Percentiles rank a stretch among this genome's conserved stretches.
Conservation (phyloP, 129 eudicot genomes). For the Helichrysum umbraculigerum region DNA sequence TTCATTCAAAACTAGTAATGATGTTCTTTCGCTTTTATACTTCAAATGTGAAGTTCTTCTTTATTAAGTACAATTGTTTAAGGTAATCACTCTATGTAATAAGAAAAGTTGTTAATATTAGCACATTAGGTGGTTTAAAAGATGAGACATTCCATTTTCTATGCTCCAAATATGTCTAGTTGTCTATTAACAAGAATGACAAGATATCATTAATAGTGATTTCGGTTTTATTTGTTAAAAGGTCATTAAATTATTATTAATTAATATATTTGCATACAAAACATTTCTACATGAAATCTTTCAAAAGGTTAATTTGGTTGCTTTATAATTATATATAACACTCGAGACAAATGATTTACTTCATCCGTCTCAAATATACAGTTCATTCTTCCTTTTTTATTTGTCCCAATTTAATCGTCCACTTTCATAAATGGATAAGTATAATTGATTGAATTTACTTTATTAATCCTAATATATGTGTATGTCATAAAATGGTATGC, state of each 20-base stretch:
- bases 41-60: conserved; percentile 4
- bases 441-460: too few relatives aligned
- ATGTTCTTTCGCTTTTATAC: conserved; percentile 7
- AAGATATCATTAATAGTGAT: background rate
- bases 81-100: background rate
- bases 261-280: background rate
- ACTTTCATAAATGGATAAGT: too few relatives aligned
- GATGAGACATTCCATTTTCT: conserved; percentile 11
- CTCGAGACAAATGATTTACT: background rate
- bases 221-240: background rate
- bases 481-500: too few relatives aligned
- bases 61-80: background rate
- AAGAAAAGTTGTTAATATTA: background rate
- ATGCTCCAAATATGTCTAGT: background rate
- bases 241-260: background rate
- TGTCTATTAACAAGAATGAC: background rate
- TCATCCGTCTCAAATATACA: too few relatives aligned
- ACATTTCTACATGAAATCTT: background rate
- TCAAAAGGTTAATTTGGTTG: background rate
- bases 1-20: conserved; percentile 2
- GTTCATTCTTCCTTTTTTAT: too few relatives aligned
- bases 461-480: too few relatives aligned
- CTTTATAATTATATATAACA: background rate
- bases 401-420: too few relatives aligned
- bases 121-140: background rate